phyloP scores from a whole-genome alignment of 139 green algal genomes.

The Closterium sp. region DNA sequence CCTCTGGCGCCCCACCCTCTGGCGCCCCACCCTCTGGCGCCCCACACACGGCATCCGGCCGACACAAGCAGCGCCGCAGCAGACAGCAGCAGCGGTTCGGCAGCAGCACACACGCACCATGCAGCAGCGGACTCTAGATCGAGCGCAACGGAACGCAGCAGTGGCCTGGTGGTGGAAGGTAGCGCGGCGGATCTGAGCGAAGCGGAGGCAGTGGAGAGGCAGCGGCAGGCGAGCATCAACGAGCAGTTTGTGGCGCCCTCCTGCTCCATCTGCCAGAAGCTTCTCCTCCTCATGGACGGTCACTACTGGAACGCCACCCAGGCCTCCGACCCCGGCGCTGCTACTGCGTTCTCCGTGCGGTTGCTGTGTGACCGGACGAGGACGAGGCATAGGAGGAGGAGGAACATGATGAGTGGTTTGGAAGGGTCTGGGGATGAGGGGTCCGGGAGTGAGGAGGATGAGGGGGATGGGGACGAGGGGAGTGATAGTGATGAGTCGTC shows the following conservation, averaged over 20 bases:
- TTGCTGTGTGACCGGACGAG: neutral
- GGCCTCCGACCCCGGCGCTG: neutral
- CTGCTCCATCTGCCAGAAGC: neutral
- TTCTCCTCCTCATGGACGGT: neutral
- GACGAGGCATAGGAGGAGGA: neutral
- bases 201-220: neutral
- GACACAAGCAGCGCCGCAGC: no score
- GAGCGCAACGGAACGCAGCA: no score
- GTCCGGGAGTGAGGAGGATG: neutral
- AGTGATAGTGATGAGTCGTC: neutral
- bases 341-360: neutral
- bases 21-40: neutral
- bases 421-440: neutral
- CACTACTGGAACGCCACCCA: neutral
- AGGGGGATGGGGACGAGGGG: neutral
- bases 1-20: neutral
- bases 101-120: no score
- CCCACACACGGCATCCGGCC: no score
- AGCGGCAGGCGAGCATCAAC: neutral
- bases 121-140: no score
- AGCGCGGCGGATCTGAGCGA: neutral
- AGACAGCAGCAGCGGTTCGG: no score
- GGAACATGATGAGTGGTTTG: neutral
- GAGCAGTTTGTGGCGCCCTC: neutral
- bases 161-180: no score